Base-by-base conservation (phyloP, 495 filamentous ascomycete genomes). In the Staphylotrichum tortipilum region DNA sequence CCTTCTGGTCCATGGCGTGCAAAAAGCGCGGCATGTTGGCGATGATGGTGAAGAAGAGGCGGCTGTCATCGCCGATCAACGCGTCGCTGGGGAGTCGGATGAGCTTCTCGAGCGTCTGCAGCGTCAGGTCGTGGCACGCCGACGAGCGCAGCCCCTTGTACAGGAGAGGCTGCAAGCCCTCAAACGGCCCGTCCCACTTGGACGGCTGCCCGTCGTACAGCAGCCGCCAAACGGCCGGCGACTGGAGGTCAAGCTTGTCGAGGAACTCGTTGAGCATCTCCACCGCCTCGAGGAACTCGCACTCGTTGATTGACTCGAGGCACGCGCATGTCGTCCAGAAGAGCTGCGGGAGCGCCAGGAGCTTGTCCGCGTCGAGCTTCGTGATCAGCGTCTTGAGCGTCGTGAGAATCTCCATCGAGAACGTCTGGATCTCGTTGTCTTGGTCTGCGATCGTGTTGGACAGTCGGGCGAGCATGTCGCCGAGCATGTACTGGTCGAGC, bases 291-390 rank as follows among this genome's bases (percentile, higher is more conserved):
- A 91, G 77, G 58, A 95, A 99, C 62, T 99, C 92, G 11, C 82
- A 80, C 65, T 97, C 92, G 52, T 95, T 89, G 52, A 95, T 89
- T 1, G 92, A 96, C 61, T 96, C 88, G 33, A 97, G 71, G 61
- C 92, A 97, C 23, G 92, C 91, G 59, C 89, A 95, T 2, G 87
- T 94, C 2, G 91, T 91, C 92, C 92, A 99, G 68, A 97, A 99
- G 2, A 97, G 70, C 57, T 96, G 89, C 7, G 92, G 90, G 53
- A 91, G 95, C 30, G 84, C 81, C 35, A 95, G 54, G 12, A 99
- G 74, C 65, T 92, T 85, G 18, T 81, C 72, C 3, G 83, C 75
- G n/a, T 87, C 81, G 18, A 95, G 71, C 22, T 88, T 88, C 49
- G 79, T 78, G 49, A 97, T 92, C 47, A 96, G 84, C 0, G 89